Evolutionary conservation across 164 flowering plant species (phyloP), one percentile per base, ranked within the genome.

Genomic region (Macadamia integrifolia): DNA sequence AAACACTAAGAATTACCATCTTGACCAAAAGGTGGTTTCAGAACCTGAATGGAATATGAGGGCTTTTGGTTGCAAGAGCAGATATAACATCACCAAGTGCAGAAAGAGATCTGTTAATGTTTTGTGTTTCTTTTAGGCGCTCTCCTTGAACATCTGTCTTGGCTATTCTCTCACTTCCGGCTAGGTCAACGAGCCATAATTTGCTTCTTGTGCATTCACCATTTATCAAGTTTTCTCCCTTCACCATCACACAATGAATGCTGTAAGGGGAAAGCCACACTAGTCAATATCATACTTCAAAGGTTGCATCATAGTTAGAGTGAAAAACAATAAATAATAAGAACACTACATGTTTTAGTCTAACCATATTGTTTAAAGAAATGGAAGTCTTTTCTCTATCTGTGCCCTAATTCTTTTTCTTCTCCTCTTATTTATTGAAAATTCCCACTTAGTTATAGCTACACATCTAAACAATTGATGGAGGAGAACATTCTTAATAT

Each of bases 51-150:
- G 99, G 98, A 10, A 95, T 79, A 71, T 95, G 97, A 35, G 93
- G 81, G 71, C 97, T 89, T 81, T 87, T 92, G 66, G 84, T 89
- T 60, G 98, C 92, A 76, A 95, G 91, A 60, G 98, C 83, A 18
- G 94, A 91, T 81, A 95, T 92, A 40, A 95, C 99, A 78, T 95
- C 99, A 9, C 98, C 99, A 62, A 95, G 97, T 18, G 99, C 99
- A 52, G 98, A 92, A 48, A 95, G 87, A 35, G 99, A 95, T 77
- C 86, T 78, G 65, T 95, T 95, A 58, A 92, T 95, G 64, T 89
- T 95, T 75, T 95, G 96, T 49, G 99, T 79, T 80, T 95, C 98
- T 83, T 86, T 95, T 7, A 95, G 81, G 28, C 98, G 82, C 62
- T 92, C 99, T 40, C 98, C 99, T 74, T 88, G 97, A 56, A 91